These are phyloP conservation scores for Sporodiniella umbellata DNA, from an alignment of 371 early-diverging fungal species.

Conservation along the genomic window DNA sequence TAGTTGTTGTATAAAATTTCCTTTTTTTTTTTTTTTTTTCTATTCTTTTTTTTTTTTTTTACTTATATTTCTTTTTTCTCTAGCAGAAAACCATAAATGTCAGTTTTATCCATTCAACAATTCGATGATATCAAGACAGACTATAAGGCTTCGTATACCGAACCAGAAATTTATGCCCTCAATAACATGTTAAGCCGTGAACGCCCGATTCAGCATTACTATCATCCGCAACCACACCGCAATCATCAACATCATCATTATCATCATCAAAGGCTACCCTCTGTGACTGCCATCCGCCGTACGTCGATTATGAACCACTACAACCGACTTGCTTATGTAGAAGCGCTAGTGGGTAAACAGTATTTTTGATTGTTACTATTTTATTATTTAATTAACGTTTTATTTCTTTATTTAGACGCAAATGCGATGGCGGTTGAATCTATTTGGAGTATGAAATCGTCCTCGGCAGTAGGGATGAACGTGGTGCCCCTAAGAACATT, in stretches of 20 bases:
- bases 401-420: constrained; percentile 47
- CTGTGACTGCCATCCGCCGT: constrained; percentile 1
- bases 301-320: constrained; percentile 1
- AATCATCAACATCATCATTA: neutral
- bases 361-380: neutral
- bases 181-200: constrained; percentile 3
- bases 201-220: too few species aligned
- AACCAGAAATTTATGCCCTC: constrained; percentile 39
- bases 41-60: neutral
- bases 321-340: constrained; percentile 24
- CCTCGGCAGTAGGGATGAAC: constrained; percentile 3
- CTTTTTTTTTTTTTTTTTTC: neutral
- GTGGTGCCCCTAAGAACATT: constrained; percentile 62
- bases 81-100: constrained; percentile 2
- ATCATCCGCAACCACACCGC: too few species aligned
- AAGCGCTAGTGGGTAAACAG: constrained; percentile 23
- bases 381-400: neutral
- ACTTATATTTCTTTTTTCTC: neutral
- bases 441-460: constrained; percentile 38
- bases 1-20: neutral
- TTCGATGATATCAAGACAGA: neutral
- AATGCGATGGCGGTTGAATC: constrained; percentile 57
- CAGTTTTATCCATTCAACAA: constrained; percentile 31
- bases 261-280: neutral
- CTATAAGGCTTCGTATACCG: constrained; percentile 15